phyloP scores from a whole-genome alignment of 495 filamentous ascomycete species.

The Penicillium steckii region DNA sequence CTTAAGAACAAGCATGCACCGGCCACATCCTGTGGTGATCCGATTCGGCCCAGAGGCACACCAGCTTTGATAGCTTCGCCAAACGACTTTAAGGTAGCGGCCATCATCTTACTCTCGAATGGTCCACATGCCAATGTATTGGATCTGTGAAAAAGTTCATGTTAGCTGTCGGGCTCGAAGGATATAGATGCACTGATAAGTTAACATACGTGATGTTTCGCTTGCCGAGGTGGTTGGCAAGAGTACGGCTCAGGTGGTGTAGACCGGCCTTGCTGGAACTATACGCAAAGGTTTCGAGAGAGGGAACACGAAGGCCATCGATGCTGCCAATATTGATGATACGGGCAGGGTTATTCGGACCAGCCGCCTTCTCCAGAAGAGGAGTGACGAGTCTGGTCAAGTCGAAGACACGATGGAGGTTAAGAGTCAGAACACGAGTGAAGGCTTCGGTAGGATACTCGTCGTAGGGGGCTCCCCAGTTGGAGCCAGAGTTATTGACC shows the following conservation, averaged over 20 bases:
- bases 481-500: constrained; percentile 78
- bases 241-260: constrained; percentile 68
- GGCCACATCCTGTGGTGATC: constrained; percentile 68
- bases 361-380: constrained; percentile 58
- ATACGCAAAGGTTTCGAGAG: constrained; percentile 76
- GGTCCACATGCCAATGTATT: constrained; percentile 78
- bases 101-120: constrained; percentile 85
- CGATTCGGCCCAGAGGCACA: constrained; percentile 72
- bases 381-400: constrained; percentile 73
- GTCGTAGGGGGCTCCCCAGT: constrained; percentile 66
- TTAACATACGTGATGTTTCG: constrained; percentile 62
- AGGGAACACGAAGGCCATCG: constrained; percentile 64
- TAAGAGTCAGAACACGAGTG: constrained; percentile 73
- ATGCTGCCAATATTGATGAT: constrained; percentile 76
- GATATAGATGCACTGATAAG: neutral
- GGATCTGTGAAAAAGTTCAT: constrained; percentile 26
- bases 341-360: constrained; percentile 52
- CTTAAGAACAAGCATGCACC: constrained; percentile 74
- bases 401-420: constrained; percentile 78
- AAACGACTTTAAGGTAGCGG: constrained; percentile 59
- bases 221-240: constrained; percentile 68
- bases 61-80: constrained; percentile 60
- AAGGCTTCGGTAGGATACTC: constrained; percentile 68
- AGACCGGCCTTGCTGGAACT: constrained; percentile 72
- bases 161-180: neutral